Base-by-base conservation (phyloP, 2,329 filamentous ascomycete genomes). In the Penicillium sp. region DNA sequence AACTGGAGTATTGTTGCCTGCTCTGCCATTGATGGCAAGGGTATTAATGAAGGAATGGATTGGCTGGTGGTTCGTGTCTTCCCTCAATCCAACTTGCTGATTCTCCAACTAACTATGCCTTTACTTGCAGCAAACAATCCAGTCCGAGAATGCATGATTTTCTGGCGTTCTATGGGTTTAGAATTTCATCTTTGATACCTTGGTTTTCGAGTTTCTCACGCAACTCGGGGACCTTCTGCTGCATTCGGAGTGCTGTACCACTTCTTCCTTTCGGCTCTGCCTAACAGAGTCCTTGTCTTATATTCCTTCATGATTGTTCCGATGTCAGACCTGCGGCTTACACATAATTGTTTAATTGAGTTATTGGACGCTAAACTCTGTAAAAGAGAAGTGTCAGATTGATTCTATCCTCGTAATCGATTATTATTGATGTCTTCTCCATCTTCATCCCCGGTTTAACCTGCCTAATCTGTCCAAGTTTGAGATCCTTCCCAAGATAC, bases 1-100 rank as follows among this genome's bases (percentile, higher is more conserved):
- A 99, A 97, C 82, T 99, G 94, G 94, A 97, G 92, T 76, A 99
- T 99, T 72, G 92, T 99, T 74, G 93, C 92, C 23, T 99, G 94
- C 76, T 96, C 91, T 65, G 94, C 94, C 15, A 93, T 99, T 55
- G 94, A 97, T 72, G 94, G 94, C 43, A 89, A 90, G 70, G 94
- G 94, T 74, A 90, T 99, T 44, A 91, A 88, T 62, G 94, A 99
- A 78, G 94, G 94, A 59, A 99, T 99, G 94, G 94, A 99, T 77
- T 99, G 94, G 94, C 81, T 99, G 72, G 92, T 95, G 82, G 90
- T 93, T 77, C 77, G 82, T 82, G 54, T 48, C 38, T 16, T 43
- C 46, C n/a, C 27, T 43, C 38, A 29, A 44, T 62, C 59, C 68
- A 54, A 68, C 41, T 7, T 31, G 15, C n/a, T 43, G 21, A 15